Conservation (phyloP, 352 stramenopile species). For the Pelagophyceae sp. region DNA sequence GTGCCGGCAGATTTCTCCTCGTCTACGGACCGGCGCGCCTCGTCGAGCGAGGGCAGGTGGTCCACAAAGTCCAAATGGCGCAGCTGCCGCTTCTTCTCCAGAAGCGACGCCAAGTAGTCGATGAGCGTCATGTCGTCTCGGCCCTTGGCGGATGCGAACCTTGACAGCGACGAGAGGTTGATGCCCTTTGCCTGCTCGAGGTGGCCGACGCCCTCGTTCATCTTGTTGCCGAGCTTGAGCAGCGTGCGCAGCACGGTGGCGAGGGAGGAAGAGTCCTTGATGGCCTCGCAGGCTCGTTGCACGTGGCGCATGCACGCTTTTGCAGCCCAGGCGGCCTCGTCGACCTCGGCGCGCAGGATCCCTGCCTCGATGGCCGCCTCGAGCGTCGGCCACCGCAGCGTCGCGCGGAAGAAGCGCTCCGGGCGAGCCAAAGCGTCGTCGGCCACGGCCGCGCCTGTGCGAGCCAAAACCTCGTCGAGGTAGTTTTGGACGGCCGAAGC, state of each 20-base stretch:
- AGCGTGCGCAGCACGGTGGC: not conserved
- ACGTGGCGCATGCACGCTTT: not conserved
- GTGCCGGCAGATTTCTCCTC: not conserved
- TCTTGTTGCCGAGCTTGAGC: conserved; percentile 4
- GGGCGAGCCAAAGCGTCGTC: not conserved
- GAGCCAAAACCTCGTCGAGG: not conserved
- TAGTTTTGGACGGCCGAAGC: not conserved
- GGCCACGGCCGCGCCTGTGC: not conserved
- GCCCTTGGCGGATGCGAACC: not conserved
- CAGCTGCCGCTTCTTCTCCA: not conserved
- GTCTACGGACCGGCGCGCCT: not conserved
- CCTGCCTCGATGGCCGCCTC: not conserved
- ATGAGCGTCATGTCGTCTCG: not conserved
- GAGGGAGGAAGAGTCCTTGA: not conserved
- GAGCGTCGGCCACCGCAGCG: not conserved
- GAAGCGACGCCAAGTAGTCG: not conserved
- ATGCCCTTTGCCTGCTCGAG: not conserved
- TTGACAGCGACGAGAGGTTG: not conserved
- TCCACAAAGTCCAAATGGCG: conserved; percentile 3
- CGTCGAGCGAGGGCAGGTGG: not conserved
- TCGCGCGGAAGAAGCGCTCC: conserved; percentile 14
- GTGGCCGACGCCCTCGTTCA: not conserved
- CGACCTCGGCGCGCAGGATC: not conserved
- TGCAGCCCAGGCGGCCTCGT: conserved; percentile 4
- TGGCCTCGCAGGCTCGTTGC: not conserved